Evolutionary conservation across 768 basidiomycete species (phyloP), one percentile per base, ranked within the genome.

Genomic region (Rhodotorula kratochvilovae): DNA sequence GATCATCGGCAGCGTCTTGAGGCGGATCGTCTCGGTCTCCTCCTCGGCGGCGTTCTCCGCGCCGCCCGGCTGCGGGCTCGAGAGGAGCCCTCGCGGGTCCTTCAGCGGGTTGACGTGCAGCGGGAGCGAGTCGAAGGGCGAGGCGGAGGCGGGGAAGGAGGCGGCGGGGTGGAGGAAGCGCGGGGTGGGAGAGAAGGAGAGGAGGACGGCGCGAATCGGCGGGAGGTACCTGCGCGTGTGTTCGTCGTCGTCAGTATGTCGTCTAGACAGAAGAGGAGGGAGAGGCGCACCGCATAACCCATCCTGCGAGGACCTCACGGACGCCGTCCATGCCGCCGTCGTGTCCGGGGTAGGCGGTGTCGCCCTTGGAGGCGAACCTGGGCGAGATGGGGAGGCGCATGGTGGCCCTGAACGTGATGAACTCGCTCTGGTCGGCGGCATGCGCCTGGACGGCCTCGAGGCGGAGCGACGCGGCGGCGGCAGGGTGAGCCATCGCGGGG

Each of bases 241-340:
- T 16, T 25, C 21, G 3, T 5, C 35, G n/a, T 4, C 12, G 35
- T 45, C 60, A 61, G 55, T 36, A 3, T 29, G 11, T 3, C 2
- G 13, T 8, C 4, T 39, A 15, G 33, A 29, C 10, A 27, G 16
- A 27, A 21, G n/a, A 25, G 10, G 25, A 51, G 17, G 53, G 39
- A 15, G 33, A 51, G 39, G 15, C 27, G 54, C 17, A 82, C 81
- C 82, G 68, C 82, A 83, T 82, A 53, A 83, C 77, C 81, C 82
- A 80, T 51, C 79, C 79, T 61, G 82, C 80, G 60, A 83, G 74
- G 51, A 80, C 79, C 71, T 83, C 82, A 51, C 74, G 75, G 5
- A 81, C 82, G 48, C 82, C 82, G n/a, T 72, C 74, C 57, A 78
- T 68, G n/a, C 77, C 76, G 55, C 81, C 81, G 13, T 76, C 76